Evolutionary conservation across 805 yeast genomes (phyloP).

Genomic region (Yamadazyma tumulicola): DNA sequence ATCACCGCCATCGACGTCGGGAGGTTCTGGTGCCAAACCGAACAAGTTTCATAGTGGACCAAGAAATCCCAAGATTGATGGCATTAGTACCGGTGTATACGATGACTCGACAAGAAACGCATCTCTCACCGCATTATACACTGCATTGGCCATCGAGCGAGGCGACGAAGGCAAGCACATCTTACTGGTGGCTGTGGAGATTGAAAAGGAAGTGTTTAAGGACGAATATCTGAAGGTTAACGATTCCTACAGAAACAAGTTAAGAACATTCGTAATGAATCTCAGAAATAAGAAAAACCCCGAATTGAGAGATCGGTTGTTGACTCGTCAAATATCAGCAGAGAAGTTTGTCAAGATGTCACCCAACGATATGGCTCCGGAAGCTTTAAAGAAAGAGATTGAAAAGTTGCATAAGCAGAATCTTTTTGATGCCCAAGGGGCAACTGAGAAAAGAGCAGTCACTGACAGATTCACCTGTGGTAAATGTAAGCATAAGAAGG

Average conservation of each 20-base stretch:
- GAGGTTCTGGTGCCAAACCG: too few relatives aligned
- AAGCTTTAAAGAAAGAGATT: conserved; percentile 77
- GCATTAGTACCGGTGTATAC: conserved; percentile 65
- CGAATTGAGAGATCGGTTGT: conserved; percentile 66
- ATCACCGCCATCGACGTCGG: conserved; percentile 9
- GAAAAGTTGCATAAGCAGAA: conserved; percentile 85
- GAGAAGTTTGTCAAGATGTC: conserved; percentile 70
- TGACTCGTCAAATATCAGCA: conserved; percentile 64
- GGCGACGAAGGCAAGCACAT: conserved; percentile 55
- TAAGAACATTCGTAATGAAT: conserved; percentile 84
- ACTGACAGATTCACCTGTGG: conserved; percentile 98
- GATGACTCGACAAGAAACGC: conserved; percentile 80
- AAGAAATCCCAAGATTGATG: conserved; percentile 81
- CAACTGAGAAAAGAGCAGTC: conserved; percentile 90
- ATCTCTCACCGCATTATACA: conserved; percentile 78
- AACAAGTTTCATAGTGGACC: conserved; percentile 47
- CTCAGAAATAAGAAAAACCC: conserved; percentile 88
- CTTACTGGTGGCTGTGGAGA: conserved; percentile 58
- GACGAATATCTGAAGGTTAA: conserved; percentile 54
- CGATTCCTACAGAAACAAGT: conserved; percentile 71
- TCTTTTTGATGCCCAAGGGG: conserved; percentile 95
- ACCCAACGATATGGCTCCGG: conserved; percentile 96
- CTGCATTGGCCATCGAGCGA: conserved; percentile 84
- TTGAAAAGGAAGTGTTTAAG: conserved; percentile 69
- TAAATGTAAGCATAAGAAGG: conserved; percentile 95